Evolutionary conservation across 2,329 filamentous ascomycete genomes (phyloP).

Genomic region (Camptophora hylomeconis): DNA sequence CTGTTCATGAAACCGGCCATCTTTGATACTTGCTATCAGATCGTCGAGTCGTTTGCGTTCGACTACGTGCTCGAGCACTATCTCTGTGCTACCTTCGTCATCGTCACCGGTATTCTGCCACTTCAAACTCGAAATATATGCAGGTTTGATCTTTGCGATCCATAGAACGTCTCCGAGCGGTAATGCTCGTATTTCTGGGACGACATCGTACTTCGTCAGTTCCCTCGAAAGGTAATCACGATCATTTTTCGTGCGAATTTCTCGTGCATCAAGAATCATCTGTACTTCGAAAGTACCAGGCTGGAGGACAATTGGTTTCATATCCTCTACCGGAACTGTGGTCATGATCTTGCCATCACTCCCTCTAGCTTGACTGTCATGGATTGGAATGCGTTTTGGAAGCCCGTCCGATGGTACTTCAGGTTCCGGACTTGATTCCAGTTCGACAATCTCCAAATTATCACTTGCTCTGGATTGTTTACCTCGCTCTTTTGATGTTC

Average conservation of each 20-base stretch:
- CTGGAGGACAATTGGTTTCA: slow-evolving; percentile 40
- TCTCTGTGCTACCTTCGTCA: slow-evolving; percentile 46
- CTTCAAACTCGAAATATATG: slow-evolving; percentile 38
- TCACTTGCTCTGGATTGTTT: no score
- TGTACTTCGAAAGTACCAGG: slow-evolving; percentile 59
- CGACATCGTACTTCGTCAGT: slow-evolving; percentile 52
- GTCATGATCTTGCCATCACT: slow-evolving; percentile 5
- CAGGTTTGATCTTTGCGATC: slow-evolving; percentile 60
- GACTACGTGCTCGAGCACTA: slow-evolving; percentile 68
- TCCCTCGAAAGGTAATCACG: slow-evolving; percentile 66
- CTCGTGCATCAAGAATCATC: slow-evolving; percentile 60
- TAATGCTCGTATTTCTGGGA: slow-evolving; percentile 53
- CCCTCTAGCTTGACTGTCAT: slow-evolving; percentile 2
- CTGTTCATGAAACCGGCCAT: slow-evolving; percentile 71
- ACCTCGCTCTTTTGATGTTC: no score
- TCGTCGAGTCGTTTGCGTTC: slow-evolving; percentile 74
- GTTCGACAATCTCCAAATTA: neutral
- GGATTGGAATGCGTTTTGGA: slow-evolving; percentile 3
- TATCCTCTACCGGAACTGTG: no score
- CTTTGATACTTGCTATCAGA: slow-evolving; percentile 66
- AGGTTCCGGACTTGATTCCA: slow-evolving; percentile 1
- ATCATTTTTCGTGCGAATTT: slow-evolving; percentile 59
- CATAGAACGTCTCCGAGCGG: slow-evolving; percentile 66
- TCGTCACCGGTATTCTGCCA: slow-evolving; percentile 13
- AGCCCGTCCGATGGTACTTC: slow-evolving; percentile 1